A percentile compares a stretch with the other conserved stretches of the same genome.
Evolutionary conservation across 73 alveolate species (phyloP).

Genomic region (Durusdinium trenchii): DNA sequence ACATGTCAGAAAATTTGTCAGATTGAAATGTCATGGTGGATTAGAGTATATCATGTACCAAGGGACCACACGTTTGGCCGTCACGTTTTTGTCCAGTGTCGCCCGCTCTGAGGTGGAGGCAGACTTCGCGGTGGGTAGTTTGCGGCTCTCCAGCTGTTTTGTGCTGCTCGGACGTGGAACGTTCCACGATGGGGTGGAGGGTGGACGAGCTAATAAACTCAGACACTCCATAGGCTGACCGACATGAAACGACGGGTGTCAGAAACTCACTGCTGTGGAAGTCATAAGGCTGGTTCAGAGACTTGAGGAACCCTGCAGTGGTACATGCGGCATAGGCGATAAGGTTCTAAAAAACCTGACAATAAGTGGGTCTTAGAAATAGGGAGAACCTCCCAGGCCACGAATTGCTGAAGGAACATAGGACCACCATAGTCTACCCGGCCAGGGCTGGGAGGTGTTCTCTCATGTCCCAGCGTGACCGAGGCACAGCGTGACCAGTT

Average conservation of each 20-base stretch:
- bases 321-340: no score
- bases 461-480: not conserved
- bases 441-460: not conserved
- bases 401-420: not conserved
- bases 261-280: no score
- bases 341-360: no score
- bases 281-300: no score
- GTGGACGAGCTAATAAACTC: not conserved
- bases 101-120: constrained; percentile 34
- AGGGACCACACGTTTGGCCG: not conserved
- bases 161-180: constrained; percentile 20
- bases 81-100: not conserved
- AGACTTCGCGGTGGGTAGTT: constrained; percentile 76
- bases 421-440: not conserved
- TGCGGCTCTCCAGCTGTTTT: constrained; percentile 75
- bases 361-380: no score
- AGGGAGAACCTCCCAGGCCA: no score
- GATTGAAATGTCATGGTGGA: not conserved
- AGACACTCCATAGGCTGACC: not conserved
- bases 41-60: not conserved
- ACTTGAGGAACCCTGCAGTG: no score
- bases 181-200: no score
- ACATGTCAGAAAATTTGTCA: not conserved
- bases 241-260: not conserved
- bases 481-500: constrained; percentile 77